phyloP scores from a whole-genome alignment of 164 flowering plant species.

The Litsea cubeba region DNA sequence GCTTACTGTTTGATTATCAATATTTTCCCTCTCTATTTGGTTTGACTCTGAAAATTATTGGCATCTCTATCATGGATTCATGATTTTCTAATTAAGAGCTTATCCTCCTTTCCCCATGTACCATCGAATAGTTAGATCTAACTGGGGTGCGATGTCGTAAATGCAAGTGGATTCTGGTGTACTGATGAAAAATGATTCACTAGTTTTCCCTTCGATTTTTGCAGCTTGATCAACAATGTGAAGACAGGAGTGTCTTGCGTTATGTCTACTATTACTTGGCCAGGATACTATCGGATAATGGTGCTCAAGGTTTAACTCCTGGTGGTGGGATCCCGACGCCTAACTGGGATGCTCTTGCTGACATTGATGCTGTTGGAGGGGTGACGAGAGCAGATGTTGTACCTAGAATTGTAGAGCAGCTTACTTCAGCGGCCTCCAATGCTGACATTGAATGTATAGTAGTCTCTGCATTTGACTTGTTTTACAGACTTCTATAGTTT shows the following conservation, averaged over 20 bases:
- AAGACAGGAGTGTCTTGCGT: slow-evolving; percentile 78
- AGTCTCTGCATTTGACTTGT: slow-evolving; percentile 12
- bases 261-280: slow-evolving; percentile 97
- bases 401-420: slow-evolving; percentile 82
- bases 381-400: slow-evolving; percentile 99
- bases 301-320: slow-evolving; percentile 78
- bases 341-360: slow-evolving; percentile 99
- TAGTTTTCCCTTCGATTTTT: slow-evolving; percentile 10
- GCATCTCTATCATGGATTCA: neutral
- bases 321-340: slow-evolving; percentile 99
- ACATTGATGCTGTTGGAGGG: slow-evolving; percentile 95
- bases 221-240: slow-evolving; percentile 96
- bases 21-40: neutral
- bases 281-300: slow-evolving; percentile 79
- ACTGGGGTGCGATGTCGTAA: neutral
- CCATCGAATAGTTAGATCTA: neutral
- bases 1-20: neutral
- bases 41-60: neutral
- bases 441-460: slow-evolving; percentile 65
- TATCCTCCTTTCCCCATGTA: neutral
- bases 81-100: neutral
- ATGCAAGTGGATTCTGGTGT: neutral
- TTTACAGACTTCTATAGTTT: too few relatives aligned
- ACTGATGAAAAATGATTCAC: neutral
- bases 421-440: slow-evolving; percentile 71